phyloP scores from a whole-genome alignment of 2,329 filamentous ascomycete species.

The Sclerotinia borealis region DNA sequence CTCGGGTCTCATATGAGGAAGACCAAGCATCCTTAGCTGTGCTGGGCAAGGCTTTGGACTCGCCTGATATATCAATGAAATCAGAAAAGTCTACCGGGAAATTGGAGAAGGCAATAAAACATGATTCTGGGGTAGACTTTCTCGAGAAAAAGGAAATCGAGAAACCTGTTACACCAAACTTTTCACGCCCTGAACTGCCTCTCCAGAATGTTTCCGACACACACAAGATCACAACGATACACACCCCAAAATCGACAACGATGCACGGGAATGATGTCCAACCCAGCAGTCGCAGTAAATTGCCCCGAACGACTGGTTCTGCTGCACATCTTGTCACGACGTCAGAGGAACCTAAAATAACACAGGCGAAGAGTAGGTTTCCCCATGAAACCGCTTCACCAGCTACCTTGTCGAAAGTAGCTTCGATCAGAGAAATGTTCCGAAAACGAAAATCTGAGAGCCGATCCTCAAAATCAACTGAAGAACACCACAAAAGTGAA shows the following conservation, averaged over 20 bases:
- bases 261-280: background rate
- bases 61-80: background rate
- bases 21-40: constrained; percentile 21
- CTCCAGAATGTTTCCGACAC: background rate
- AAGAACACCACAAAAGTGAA: background rate
- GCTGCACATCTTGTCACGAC: background rate
- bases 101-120: background rate
- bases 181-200: background rate
- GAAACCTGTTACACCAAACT: background rate
- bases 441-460: constrained; percentile 4
- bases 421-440: constrained; percentile 11
- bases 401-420: constrained; percentile 8
- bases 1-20: constrained; percentile 20
- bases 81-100: background rate
- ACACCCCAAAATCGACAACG: background rate
- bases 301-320: background rate
- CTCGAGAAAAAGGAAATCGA: background rate
- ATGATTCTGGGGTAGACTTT: constrained; percentile 7
- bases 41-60: constrained; percentile 17
- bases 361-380: background rate
- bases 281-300: background rate
- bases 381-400: background rate
- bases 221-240: background rate
- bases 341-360: background rate
- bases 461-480: background rate